Base-by-base conservation (phyloP, 768 basidiomycete genomes). In the Pisolithus orientalis region DNA sequence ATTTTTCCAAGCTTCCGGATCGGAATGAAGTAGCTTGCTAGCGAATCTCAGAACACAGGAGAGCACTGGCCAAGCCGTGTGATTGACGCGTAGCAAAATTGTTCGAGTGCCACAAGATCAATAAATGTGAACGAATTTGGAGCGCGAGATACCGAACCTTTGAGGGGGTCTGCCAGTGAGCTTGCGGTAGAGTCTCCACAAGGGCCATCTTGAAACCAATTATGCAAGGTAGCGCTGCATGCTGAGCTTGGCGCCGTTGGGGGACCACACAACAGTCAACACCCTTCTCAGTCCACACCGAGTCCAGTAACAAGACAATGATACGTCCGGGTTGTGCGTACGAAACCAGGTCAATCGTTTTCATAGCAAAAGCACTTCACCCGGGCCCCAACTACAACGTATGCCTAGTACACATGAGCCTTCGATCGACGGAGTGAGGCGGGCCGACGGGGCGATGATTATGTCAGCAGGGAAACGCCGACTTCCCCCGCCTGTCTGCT, bases 391-490 rank as follows among this genome's bases (percentile, higher is more conserved):
- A 24, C 6, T 28, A 8, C 16, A 16, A 9, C 28, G 5, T 34
- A 34, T 9, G 9, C 44, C 44, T 21, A 21, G 17, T 44, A 0
- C 44, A 25, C 14, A 49, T 11, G 40, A 14, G 13, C 6, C 25
- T 24, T 50, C 25, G 21, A 25, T 6, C 17, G 49, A 13, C 39
- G 49, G 49, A 17, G 17, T 17, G 38, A 5, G 16, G 39, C 28
- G 49, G 37, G 27, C 38, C 38, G 40, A n/a, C 17, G 39, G 17
- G 25, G 6, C 49, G 43, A 16, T 39, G 59, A 55, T 68, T 68
- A 68, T 29, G 58, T 68, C 66, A 68, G 66, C 66, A 48, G 56
- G 42, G 9, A 55, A 56, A 56, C 40, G 50, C 66, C 66, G 66
- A 59, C 31, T 61, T 60, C 52, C 59, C 66, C 66, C 68, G 56